Base-by-base conservation (phyloP, 1,139 yeast species). In the Suhomyces yuchorum region DNA sequence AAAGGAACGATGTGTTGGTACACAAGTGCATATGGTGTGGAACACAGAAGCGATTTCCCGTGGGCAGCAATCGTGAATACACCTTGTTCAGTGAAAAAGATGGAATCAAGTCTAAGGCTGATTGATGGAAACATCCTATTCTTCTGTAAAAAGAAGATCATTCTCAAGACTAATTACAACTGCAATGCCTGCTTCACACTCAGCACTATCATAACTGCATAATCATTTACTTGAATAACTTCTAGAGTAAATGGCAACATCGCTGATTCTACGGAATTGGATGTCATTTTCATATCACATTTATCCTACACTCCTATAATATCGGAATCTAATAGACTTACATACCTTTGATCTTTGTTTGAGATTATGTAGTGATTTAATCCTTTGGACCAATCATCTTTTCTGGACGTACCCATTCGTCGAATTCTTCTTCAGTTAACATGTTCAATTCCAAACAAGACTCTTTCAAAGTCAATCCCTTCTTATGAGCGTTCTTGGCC, bases 401-500 rank as follows among this genome's bases (percentile, higher is more conserved):
- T 77, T 93, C 98, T 56, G 99, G 99, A 71, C 90, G 85, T 58
- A 93, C 99, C 96, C 96, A 93, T 71, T 90, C 80, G 70, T 91
- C 96, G 62, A 93, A 93, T 73, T 92, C 97, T 65, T 84, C 86
- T 56, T 81, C 84, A 50, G 82, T 80, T 66, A 93, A 80, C 50
- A 87, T 91, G 51, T 89, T 89, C 65, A 95, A 83, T 71, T 93
- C 96, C 63, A 93, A 78, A 53, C 97, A 97, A 52, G 96, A 85
- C 71, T 90, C 87, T 77, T 93, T 93, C 74, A 93, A 83, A 40
- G 99, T 93, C 63, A 92, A 80, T 28, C 97, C 97, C 79, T 93
- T 91, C 79, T 92, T 88, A 82, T 93, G 98, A 46, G 99, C 99
- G 66, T 93, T 90, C 81, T 93, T 93, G 59, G 99, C 99, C 48